Evolutionary conservation across 2,329 filamentous ascomycete genomes (phyloP).

Genomic region (Myriangium duriaei): DNA sequence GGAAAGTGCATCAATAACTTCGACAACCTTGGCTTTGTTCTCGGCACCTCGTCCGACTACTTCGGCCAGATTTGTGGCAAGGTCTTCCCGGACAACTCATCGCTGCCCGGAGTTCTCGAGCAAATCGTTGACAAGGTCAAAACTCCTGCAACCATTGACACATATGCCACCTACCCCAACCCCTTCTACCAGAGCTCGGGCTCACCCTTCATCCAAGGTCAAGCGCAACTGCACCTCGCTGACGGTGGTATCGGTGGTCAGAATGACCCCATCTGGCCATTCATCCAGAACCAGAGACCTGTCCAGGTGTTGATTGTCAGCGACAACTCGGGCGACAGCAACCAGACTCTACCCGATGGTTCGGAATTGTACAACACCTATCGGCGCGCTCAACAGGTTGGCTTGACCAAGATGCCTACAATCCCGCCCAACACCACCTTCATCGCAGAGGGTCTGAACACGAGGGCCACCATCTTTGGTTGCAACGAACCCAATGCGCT

Average conservation of each 20-base stretch:
- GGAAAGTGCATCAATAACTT: constrained; percentile 33
- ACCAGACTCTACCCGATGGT: constrained; percentile 47
- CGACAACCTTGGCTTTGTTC: constrained; percentile 37
- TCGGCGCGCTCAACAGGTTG: constrained; percentile 38
- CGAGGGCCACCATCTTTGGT: constrained; percentile 50
- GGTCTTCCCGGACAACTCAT: constrained; percentile 15
- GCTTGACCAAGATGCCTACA: constrained; percentile 45
- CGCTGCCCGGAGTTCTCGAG: constrained; percentile 17
- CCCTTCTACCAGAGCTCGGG: constrained; percentile 41
- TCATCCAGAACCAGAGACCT: constrained; percentile 37
- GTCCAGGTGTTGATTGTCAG: constrained; percentile 53
- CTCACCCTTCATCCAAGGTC: constrained; percentile 29
- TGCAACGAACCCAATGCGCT: constrained; percentile 31
- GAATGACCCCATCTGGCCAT: constrained; percentile 41
- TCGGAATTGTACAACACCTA: constrained; percentile 47
- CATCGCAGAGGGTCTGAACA: constrained; percentile 46
- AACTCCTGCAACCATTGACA: constrained; percentile 21
- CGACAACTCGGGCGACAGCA: constrained; percentile 52
- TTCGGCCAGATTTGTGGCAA: constrained; percentile 26
- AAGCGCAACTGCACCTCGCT: constrained; percentile 33
- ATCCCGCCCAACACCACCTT: constrained; percentile 46
- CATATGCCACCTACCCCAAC: constrained; percentile 47
- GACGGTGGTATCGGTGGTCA: constrained; percentile 40
- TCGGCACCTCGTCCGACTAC: constrained; percentile 33
- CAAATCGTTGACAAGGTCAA: constrained; percentile 31